Evolutionary conservation across 345 rosid genomes (phyloP).

Genomic region (Arabidopsis suecica): DNA sequence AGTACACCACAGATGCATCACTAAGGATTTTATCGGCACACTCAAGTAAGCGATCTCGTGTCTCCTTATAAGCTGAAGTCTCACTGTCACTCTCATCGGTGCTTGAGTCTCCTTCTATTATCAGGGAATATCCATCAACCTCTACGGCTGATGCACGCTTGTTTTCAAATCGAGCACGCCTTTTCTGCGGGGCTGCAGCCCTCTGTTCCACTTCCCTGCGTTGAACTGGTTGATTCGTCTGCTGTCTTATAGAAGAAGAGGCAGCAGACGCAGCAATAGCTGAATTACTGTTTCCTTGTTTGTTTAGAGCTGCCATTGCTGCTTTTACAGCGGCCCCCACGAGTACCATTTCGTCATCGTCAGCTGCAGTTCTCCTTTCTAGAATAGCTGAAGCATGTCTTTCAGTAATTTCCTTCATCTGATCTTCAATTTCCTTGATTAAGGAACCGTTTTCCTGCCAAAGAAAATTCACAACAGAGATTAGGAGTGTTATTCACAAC

Average conservation of each 20-base stretch:
- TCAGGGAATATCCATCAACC: conserved; percentile 57
- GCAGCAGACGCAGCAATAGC: conserved; percentile 73
- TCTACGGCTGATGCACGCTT: conserved; percentile 76
- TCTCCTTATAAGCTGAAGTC: conserved; percentile 74
- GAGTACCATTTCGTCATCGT: conserved; percentile 83
- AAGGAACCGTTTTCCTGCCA: conserved; percentile 82
- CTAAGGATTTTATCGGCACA: conserved; percentile 80
- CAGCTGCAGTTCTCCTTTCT: conserved; percentile 85
- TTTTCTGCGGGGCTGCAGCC: conserved; percentile 75
- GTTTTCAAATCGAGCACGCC: conserved; percentile 72
- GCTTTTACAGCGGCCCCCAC: conserved; percentile 87
- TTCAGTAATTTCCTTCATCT: conserved; percentile 79
- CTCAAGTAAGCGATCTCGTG: conserved; percentile 65
- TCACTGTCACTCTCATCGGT: conserved; percentile 97
- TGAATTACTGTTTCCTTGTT: conserved; percentile 65
- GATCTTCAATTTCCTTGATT: conserved; percentile 88
- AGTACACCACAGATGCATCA: conserved; percentile 91
- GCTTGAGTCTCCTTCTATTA: conserved; percentile 95
- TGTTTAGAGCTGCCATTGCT: conserved; percentile 64
- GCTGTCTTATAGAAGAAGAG: conserved; percentile 61
- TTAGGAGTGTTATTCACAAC: conserved; percentile 22
- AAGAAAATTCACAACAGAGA: conserved; percentile 10
- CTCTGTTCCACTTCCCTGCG: conserved; percentile 75
- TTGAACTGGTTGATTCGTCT: conserved; percentile 64
- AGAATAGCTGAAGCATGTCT: conserved; percentile 68